These are phyloP conservation scores for Entomortierella beljakovae DNA, from an alignment of 192 early-diverging fungal species.

Conservation along the genomic window DNA sequence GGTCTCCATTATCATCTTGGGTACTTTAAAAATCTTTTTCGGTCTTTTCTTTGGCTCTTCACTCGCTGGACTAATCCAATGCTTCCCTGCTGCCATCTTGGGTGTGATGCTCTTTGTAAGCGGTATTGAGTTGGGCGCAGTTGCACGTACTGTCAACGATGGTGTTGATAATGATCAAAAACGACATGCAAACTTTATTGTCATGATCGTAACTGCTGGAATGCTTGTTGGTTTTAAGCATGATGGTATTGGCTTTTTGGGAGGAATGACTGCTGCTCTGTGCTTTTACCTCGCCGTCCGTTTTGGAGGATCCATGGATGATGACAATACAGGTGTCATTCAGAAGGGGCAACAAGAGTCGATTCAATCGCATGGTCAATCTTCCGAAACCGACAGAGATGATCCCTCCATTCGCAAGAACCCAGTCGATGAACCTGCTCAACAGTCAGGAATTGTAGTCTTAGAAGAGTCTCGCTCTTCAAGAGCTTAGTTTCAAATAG, in stretches of 20 bases:
- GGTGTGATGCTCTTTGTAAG: conserved; percentile 91
- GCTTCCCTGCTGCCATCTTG: conserved; percentile 84
- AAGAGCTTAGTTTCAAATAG: conserved; percentile 8
- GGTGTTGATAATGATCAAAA: conserved; percentile 54
- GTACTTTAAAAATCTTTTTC: conserved; percentile 76
- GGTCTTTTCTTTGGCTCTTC: conserved; percentile 88
- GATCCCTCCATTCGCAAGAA: conserved; percentile 19
- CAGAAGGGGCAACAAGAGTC: neutral
- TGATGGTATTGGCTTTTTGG: conserved; percentile 85
- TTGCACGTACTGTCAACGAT: conserved; percentile 65
- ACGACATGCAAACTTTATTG: conserved; percentile 69
- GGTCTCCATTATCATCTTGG: conserved; percentile 82
- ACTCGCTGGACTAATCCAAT: conserved; percentile 73
- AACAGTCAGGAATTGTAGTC: neutral
- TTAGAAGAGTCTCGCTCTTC: conserved; percentile 1
- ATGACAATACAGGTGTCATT: conserved; percentile 36
- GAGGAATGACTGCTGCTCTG: conserved; percentile 60
- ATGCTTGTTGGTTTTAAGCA: conserved; percentile 80
- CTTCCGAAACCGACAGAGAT: neutral
- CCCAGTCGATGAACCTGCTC: conserved; percentile 10
- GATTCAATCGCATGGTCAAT: neutral
- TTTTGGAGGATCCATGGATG: conserved; percentile 21
- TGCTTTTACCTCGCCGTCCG: conserved; percentile 27
- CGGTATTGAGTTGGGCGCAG: conserved; percentile 77
- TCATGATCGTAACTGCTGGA: conserved; percentile 78